Evolutionary conservation across 345 rosid genomes (phyloP), one percentile per base, ranked within the genome.

Genomic region (Eucalyptus curtisii): DNA sequence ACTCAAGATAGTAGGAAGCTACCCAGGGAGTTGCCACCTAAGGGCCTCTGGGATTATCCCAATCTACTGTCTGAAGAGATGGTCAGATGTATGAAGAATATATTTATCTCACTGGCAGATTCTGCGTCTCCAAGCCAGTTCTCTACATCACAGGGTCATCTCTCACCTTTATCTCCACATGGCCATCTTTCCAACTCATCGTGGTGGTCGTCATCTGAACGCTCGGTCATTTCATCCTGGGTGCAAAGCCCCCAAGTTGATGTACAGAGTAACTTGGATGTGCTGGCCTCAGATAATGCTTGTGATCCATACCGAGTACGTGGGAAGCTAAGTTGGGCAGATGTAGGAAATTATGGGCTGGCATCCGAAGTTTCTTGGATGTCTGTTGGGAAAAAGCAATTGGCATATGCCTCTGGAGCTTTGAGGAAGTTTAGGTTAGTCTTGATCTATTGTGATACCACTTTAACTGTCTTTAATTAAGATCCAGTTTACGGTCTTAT

Each of bases 331-430:
- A 96, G 98, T 89, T 97, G 99, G 99, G 91, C 90, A 20, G 96
- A 96, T 87, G 92, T 92, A 80, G 96, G 98, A 90, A 96, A 94
- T 90, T 97, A 97, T 92, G 91, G 95, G 86, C 87, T 90, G 53
- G 95, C 96, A 82, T 90, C 92, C 8, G 98, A 96, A 94, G 99
- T 97, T 89, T 96, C 99, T 90, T 97, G 99, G 97, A 94, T 97
- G 98, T 96, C 99, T 17, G 99, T 96, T 90, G 99, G 99, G 90
- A 95, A 96, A 95, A 95, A 96, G 90, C 97, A 97, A 92, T 90
- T 97, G 49, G 98, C 95, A 90, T 97, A 96, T 94, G 99, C 99
- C 90, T 94, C 98, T 24, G 99, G 96, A 17, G 99, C 99, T 86
- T 93, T 97, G 89, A 94, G 93, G 93, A 95, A 87, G 88, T 97